These are phyloP conservation scores for Salix udensis DNA, from an alignment of 345 rosid genomes.

Conservation along the genomic window DNA sequence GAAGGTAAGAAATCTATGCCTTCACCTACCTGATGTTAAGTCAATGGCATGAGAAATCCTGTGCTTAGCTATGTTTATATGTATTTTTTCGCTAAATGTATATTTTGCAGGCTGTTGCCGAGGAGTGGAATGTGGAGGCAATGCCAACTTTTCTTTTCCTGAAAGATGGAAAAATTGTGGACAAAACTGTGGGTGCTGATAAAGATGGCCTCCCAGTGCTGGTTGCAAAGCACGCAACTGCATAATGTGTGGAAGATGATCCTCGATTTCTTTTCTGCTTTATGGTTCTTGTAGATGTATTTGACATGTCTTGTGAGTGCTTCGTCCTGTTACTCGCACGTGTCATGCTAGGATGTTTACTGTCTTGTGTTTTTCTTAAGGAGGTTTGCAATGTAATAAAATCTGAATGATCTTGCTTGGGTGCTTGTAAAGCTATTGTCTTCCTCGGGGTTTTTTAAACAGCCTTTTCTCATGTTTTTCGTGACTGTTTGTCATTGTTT, in stretches of 20 bases:
- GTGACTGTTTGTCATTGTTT: too few species aligned
- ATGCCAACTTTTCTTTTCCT: conserved; percentile 7
- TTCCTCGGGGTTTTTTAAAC: too few species aligned
- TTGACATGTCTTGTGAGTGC: not conserved
- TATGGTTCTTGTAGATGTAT: not conserved
- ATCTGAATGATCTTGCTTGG: not conserved
- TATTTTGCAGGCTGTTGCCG: not conserved
- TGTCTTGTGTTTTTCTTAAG: not conserved
- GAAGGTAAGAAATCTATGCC: conserved; percentile 6
- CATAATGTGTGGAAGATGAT: not conserved
- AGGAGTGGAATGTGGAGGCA: not conserved
- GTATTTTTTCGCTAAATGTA: not conserved
- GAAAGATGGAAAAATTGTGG: not conserved
- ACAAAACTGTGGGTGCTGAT: conserved; percentile 12
- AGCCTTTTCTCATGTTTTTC: not conserved
- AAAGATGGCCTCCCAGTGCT: conserved; percentile 2
- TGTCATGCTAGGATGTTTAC: not conserved
- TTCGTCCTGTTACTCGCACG: too few species aligned
- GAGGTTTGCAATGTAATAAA: not conserved
- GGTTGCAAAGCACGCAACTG: conserved; percentile 14
- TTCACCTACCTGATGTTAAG: not conserved
- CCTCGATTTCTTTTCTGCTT: not conserved
- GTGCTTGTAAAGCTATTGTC: not conserved
- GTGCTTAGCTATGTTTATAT: not conserved
- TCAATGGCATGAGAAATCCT: not conserved